Evolutionary conservation across 1,284 basidiomycete genomes (phyloP), one percentile per base, ranked within the genome.

Genomic region (Austroboletus novae-zelandiae): DNA sequence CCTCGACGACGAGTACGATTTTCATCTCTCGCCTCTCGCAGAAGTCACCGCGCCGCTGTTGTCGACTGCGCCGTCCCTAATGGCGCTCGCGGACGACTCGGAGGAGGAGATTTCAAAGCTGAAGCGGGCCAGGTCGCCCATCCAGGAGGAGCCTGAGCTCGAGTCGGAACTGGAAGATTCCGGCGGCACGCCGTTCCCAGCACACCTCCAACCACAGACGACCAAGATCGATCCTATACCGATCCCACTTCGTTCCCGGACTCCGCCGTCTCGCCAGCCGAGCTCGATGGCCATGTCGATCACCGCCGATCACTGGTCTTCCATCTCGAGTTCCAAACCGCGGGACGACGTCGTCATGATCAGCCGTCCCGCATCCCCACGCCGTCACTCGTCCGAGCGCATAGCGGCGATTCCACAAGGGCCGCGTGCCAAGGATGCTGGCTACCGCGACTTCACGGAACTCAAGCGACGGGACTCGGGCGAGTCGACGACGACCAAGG

Each of bases 21-120:
- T 75, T 52, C 67, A 65, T 47, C 66, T 74, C 6, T 74, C 73
- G 5, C 73, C 73, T 44, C 66, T 75, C 9, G 57, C 64, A 40
- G 65, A 69, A 29, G 55, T 69, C 17, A 55, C 69, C 17, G 65
- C 61, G 17, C 61, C 70, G 9, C 50, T 73, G 47, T 53, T 64
- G n/a, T 67, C 73, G 0, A 60, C 59, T 2, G 57, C 62, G 18
- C 65, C 58, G 45, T 63, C 61, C 20, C 66, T 72, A 55, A 63
- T 55, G 51, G 66, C 71, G 14, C 61, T 69, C 47, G 54, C 58
- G 35, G 69, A 74, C 11, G 64, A 66, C 44, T 56, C 27, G 42
- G 67, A 65, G 34, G 73, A 74, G 27, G 71, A 72, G 31, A 41
- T 64, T 18, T 53, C 48, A 14, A 63, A 61, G 32, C 54, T 62